These are phyloP conservation scores for Sclerotinia subarctica DNA, from an alignment of 2,329 filamentous ascomycete species.

Conservation along the genomic window DNA sequence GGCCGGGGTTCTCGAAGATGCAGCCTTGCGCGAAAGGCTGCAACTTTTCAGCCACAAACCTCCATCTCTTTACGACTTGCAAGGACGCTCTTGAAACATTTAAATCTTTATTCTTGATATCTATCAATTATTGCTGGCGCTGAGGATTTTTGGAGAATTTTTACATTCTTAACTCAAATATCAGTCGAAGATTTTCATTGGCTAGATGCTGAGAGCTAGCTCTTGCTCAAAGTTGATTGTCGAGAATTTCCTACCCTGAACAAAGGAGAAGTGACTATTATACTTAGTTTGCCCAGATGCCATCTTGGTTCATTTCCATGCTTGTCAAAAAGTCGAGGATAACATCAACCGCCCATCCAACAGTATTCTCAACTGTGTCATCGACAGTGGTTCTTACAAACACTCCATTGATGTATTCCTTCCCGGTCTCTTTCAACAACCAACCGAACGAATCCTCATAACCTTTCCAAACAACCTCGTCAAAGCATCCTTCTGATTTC, in stretches of 20 bases:
- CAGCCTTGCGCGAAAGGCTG: slow-evolving; percentile 33
- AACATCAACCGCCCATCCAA: slow-evolving; percentile 25
- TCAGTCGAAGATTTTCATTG: not conserved
- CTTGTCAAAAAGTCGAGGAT: slow-evolving; percentile 11
- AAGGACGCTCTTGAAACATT: not conserved
- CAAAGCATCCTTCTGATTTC: slow-evolving; percentile 37
- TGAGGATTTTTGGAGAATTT: too few species aligned
- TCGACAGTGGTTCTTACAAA: slow-evolving; percentile 20
- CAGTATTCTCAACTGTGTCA: slow-evolving; percentile 24
- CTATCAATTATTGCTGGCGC: not conserved
- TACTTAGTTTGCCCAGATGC: not conserved
- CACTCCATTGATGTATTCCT: slow-evolving; percentile 16
- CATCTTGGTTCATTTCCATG: not conserved
- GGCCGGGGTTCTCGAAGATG: slow-evolving; percentile 6
- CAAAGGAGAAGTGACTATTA: not conserved
- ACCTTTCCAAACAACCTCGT: slow-evolving; percentile 32
- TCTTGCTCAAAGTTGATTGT: not conserved
- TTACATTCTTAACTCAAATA: not conserved
- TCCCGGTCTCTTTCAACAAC: slow-evolving; percentile 21
- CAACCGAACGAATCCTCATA: slow-evolving; percentile 25
- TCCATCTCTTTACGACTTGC: not conserved
- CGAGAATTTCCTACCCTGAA: not conserved
- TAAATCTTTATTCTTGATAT: not conserved
- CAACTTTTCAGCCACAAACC: slow-evolving; percentile 10
- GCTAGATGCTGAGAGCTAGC: not conserved